phyloP scores from a whole-genome alignment of 768 basidiomycete genomes.

The Mycena capillaripes region DNA sequence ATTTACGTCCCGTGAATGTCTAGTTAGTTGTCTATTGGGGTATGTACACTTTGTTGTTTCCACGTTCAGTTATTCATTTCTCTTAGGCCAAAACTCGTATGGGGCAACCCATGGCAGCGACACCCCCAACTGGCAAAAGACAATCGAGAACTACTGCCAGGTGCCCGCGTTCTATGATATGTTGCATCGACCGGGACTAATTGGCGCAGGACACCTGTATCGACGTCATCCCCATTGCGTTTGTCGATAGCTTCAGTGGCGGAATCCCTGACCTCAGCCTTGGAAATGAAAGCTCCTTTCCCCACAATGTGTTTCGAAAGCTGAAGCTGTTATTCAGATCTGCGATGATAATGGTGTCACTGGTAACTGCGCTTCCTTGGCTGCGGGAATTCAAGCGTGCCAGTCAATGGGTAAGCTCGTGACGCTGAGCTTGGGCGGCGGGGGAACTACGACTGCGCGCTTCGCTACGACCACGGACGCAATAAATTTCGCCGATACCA shows the following conservation, averaged over 20 bases:
- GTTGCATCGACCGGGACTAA: neutral
- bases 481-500: neutral
- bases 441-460: neutral
- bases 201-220: neutral
- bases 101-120: no score
- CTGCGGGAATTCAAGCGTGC: neutral
- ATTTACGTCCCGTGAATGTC: neutral
- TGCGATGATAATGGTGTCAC: neutral
- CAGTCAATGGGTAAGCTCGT: no score
- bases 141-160: no score
- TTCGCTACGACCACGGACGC: neutral
- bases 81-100: neutral
- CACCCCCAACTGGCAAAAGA: neutral
- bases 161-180: neutral
- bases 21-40: neutral
- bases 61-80: neutral
- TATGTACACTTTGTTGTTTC: neutral
- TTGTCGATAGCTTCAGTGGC: neutral
- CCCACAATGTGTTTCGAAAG: neutral
- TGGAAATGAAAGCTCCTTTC: conserved; percentile 1
- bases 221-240: neutral
- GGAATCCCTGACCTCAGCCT: neutral
- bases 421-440: no score
- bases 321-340: neutral
- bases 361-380: neutral